Evolutionary conservation across 306 rosid species (phyloP), one percentile per base, ranked within the genome.

Genomic region (cucumber (Cucumis sativus)): DNA sequence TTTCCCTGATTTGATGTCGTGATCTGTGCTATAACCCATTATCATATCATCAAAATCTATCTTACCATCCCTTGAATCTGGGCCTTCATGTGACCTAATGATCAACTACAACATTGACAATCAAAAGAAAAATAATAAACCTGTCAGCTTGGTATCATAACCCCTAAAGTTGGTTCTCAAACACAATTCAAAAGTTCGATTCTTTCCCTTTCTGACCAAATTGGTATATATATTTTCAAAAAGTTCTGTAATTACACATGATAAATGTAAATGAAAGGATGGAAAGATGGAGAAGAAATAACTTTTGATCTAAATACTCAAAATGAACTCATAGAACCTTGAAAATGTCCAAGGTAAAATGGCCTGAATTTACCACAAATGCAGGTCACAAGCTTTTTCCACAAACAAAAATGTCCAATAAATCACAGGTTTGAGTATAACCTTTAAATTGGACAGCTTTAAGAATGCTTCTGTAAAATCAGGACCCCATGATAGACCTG

Each of bases 11-110:
- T 90, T 89, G 79, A 86, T 93, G 77, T 82, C 88, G 75, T 94
- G 98, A 82, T 94, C 98, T 81, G 87, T 7, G 84, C 91, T 90
- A 85, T 88, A 94, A 47, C 97, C 98, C 75, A 79, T 82, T 64
- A 88, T 78, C 91, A 94, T 88, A 72, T 94, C 88, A 79, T 92
- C 94, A 82, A 90, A 89, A 82, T 86, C 94, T 67, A 86, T 81
- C 55, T 84, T 82, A 49, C 90, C 87, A 51, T 81, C 91, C 89
- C 97, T 90, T 82, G 85, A 88, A 81, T 90, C 92, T 17, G 98
- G 98, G 57, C 96, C 97, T 86, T 91, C 94, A 84, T 94, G 98
- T 56, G 97, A 91, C 85, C 96, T 89, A 86, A 94, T 90, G 82
- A 94, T 91, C 89, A 90, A 86, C 98, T 94, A 80, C 78, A 83